Evolutionary conservation across 306 rosid species (phyloP).

Genomic region (Dalbergia cochinchinensis): DNA sequence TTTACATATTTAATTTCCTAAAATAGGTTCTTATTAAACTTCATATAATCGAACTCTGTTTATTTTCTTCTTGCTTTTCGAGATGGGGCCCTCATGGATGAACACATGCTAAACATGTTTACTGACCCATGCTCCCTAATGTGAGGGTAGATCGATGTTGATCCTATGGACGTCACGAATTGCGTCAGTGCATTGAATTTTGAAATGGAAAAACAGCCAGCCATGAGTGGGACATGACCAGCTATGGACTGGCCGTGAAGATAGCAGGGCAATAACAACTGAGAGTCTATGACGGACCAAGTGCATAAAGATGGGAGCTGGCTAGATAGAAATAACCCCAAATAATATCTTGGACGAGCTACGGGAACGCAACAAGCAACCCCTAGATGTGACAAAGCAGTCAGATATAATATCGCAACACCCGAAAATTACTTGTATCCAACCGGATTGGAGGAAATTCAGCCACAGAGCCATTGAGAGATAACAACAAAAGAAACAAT

Average conservation of each 20-base stretch:
- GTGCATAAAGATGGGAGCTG: conserved; percentile 19
- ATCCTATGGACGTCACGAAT: background rate
- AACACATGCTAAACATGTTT: conserved; percentile 13
- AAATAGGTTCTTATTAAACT: too few species aligned
- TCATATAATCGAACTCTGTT: too few species aligned
- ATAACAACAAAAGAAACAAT: too few species aligned
- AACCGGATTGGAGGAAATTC: too few species aligned
- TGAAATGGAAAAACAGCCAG: background rate
- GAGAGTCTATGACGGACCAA: conserved; percentile 11
- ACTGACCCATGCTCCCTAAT: background rate
- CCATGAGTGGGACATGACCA: background rate
- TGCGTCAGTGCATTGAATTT: conserved; percentile 1
- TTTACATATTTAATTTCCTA: too few species aligned
- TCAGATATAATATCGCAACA: background rate
- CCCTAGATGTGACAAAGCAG: background rate
- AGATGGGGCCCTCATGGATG: background rate
- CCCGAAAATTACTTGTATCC: too few species aligned
- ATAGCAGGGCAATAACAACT: background rate
- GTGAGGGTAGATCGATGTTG: conserved; percentile 15
- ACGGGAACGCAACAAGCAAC: background rate
- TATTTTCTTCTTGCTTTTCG: background rate
- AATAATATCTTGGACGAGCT: conserved; percentile 30
- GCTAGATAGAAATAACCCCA: background rate
- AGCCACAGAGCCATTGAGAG: too few species aligned
- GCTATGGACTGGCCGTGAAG: background rate